Conservation (phyloP, 2,329 filamentous ascomycete genomes). For the Zelopaecilomyces penicillatus region DNA sequence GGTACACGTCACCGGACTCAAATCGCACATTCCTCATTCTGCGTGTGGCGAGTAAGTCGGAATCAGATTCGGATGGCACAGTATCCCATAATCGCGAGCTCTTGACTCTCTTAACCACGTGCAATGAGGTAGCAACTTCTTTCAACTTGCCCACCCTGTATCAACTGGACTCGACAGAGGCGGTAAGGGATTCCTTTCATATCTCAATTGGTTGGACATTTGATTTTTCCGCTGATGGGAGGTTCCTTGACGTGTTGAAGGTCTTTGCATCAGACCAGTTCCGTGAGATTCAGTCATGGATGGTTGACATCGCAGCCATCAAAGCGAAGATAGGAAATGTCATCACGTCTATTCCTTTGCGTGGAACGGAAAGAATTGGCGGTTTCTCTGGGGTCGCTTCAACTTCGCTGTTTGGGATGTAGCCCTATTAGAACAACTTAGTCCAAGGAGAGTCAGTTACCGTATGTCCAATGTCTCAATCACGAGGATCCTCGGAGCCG, state of each 20-base stretch:
- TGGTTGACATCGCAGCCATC: conserved; percentile 49
- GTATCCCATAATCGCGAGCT: conserved; percentile 43
- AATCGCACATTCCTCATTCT: conserved; percentile 81
- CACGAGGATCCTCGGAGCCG: no score
- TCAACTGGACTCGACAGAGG: conserved; percentile 19
- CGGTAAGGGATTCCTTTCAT: conserved; percentile 55
- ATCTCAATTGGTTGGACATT: conserved; percentile 84
- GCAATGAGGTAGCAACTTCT: conserved; percentile 52
- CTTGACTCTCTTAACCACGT: conserved; percentile 52
- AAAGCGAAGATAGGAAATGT: conserved; percentile 71
- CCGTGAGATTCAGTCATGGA: conserved; percentile 29
- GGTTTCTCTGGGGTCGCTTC: conserved; percentile 1
- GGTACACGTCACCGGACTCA: conserved; percentile 47
- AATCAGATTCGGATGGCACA: conserved; percentile 12
- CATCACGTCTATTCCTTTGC: conserved; percentile 44
- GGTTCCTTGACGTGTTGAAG: conserved; percentile 17
- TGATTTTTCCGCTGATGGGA: conserved; percentile 37
- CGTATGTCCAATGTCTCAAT: no score
- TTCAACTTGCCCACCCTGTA: conserved; percentile 70
- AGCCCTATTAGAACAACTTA: neutral
- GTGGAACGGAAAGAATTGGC: conserved; percentile 4
- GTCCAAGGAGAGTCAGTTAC: no score
- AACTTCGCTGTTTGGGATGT: conserved; percentile 9
- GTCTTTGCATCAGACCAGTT: conserved; percentile 18
- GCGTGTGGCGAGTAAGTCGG: conserved; percentile 37